Evolutionary conservation across 371 early-diverging fungal species (phyloP).

Genomic region (Syncephalastrum sp.): DNA sequence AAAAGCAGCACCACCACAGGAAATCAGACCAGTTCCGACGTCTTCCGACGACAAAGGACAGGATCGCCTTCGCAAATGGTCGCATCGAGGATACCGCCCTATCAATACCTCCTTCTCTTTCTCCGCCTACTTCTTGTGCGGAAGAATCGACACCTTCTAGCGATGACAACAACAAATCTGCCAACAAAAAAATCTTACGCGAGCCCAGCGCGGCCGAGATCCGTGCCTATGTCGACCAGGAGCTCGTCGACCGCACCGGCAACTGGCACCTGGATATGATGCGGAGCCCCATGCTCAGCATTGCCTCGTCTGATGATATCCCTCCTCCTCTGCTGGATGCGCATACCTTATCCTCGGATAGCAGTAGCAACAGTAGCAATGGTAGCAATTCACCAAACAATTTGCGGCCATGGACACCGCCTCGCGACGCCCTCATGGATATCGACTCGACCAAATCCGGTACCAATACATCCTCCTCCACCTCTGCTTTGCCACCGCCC

Average conservation of each 20-base stretch:
- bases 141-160: too few species aligned
- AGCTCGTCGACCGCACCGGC: neutral
- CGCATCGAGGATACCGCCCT: constrained; percentile 4
- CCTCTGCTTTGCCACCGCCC: neutral
- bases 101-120: constrained; percentile 5
- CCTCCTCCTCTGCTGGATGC: too few species aligned
- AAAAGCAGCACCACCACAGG: constrained; percentile 7
- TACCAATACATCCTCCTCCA: neutral
- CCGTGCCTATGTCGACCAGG: neutral
- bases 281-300: too few species aligned
- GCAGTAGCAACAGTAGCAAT: too few species aligned
- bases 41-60: constrained; percentile 21
- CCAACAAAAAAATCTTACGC: too few species aligned
- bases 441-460: too few species aligned
- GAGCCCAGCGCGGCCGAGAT: too few species aligned
- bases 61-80: constrained; percentile 22
- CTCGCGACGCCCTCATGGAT: constrained; percentile 9
- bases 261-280: too few species aligned
- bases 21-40: neutral
- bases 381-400: too few species aligned
- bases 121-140: neutral
- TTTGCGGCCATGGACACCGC: constrained; percentile 20
- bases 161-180: too few species aligned
- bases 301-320: too few species aligned
- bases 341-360: too few species aligned